Evolutionary conservation across 75 land plant genomes (phyloP).

Genomic region (Sequoiadendron giganteum): DNA sequence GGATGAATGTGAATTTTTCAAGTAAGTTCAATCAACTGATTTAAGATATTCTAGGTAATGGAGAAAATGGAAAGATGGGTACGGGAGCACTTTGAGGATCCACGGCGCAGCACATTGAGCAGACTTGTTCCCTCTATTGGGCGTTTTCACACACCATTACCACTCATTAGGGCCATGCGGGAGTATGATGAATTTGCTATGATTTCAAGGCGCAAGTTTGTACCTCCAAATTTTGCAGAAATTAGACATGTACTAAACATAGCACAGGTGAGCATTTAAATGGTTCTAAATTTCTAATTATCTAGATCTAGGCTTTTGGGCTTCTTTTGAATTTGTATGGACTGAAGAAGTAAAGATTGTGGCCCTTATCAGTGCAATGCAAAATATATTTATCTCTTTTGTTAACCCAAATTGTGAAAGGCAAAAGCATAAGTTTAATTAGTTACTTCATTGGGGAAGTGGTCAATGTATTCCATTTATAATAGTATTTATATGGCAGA

Average conservation of each 20-base stretch:
- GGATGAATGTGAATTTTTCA: neutral
- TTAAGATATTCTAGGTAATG: slow-evolving; percentile 28
- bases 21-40: neutral
- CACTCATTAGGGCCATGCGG: slow-evolving; percentile 44
- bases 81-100: slow-evolving; percentile 49
- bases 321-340: neutral
- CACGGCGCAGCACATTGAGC: slow-evolving; percentile 39
- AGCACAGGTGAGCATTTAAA: slow-evolving; percentile 29
- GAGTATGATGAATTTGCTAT: slow-evolving; percentile 56
- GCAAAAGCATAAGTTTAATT: neutral
- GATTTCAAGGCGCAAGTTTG: slow-evolving; percentile 43
- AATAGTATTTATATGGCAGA: neutral
- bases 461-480: neutral
- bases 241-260: slow-evolving; percentile 53
- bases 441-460: neutral
- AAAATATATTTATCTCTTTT: neutral
- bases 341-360: neutral
- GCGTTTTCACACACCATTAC: slow-evolving; percentile 44
- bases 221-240: slow-evolving; percentile 52
- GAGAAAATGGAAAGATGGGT: slow-evolving; percentile 57
- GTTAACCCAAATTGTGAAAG: slow-evolving; percentile 3
- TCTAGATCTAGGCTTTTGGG: neutral
- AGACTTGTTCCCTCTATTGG: slow-evolving; percentile 46
- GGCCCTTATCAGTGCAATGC: neutral
- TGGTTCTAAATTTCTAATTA: neutral